Conservation (phyloP, 1,139 yeast species). For the Protomyces inundatus region DNA sequence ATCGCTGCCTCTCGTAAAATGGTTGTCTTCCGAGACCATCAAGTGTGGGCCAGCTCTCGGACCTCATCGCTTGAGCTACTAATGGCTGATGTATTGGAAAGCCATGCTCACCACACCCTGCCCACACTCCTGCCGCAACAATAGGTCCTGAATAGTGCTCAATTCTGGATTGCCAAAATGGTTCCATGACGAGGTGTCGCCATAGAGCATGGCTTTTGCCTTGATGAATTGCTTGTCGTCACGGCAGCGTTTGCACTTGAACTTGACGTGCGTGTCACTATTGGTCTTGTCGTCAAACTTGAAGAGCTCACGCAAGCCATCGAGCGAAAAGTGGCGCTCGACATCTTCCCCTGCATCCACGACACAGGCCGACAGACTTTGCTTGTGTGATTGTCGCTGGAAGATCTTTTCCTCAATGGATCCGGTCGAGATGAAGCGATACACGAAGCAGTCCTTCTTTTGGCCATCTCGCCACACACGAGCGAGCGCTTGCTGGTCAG, state of each 20-base stretch:
- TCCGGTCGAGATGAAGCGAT: slow-evolving; percentile 88
- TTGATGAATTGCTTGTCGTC: slow-evolving; percentile 56
- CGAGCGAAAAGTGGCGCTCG: slow-evolving; percentile 82
- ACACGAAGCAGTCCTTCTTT: slow-evolving; percentile 91
- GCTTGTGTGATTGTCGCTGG: slow-evolving; percentile 94
- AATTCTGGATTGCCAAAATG: slow-evolving; percentile 66
- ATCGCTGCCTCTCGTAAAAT: too few species aligned
- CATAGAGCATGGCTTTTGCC: slow-evolving; percentile 88
- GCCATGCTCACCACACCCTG: slow-evolving; percentile 74
- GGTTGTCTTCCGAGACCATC: too few species aligned
- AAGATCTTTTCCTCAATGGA: slow-evolving; percentile 93
- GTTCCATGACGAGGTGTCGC: slow-evolving; percentile 98
- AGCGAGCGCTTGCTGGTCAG: slow-evolving; percentile 96
- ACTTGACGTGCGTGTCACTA: slow-evolving; percentile 92
- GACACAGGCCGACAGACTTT: slow-evolving; percentile 88
- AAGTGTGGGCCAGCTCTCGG: too few species aligned
- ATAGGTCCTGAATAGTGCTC: slow-evolving; percentile 62
- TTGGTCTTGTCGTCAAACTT: slow-evolving; percentile 60
- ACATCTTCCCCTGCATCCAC: slow-evolving; percentile 96
- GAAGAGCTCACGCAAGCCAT: slow-evolving; percentile 69
- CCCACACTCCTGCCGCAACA: slow-evolving; percentile 66
- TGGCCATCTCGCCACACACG: slow-evolving; percentile 99
- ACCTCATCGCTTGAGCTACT: slow-evolving; percentile 3
- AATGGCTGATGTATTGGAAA: slow-evolving; percentile 88
- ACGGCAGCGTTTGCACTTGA: slow-evolving; percentile 78